A percentile compares a stretch with the other conserved stretches of the same genome.
Evolutionary conservation across 176 grass and related monocot genomes (phyloP).

Genomic region (Calamus simplicifolius): DNA sequence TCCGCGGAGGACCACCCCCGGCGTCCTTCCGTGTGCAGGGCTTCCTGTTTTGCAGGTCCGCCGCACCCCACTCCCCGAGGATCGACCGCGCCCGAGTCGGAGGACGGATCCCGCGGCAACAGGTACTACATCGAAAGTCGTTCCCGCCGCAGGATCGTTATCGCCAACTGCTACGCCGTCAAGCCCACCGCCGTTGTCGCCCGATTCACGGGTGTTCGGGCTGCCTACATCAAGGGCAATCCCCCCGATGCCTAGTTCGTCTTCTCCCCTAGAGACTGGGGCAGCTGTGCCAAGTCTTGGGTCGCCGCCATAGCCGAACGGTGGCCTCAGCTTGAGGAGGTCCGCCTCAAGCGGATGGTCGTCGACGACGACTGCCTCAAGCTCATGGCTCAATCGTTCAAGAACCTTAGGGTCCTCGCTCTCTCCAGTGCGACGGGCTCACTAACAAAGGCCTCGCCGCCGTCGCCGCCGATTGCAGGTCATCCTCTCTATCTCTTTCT

Average conservation of each 20-base stretch:
- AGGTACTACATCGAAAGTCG: constrained; percentile 47
- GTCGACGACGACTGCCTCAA: constrained; percentile 75
- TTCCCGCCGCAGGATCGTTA: constrained; percentile 33
- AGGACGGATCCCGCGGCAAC: no score
- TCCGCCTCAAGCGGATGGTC: constrained; percentile 67
- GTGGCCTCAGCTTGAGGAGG: constrained; percentile 70
- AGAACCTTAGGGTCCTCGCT: constrained; percentile 56
- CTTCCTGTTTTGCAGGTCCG: no score
- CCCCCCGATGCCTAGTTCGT: constrained; percentile 56
- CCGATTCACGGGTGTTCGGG: constrained; percentile 45
- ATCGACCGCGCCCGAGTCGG: no score
- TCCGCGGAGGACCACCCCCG: no score
- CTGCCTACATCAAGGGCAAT: constrained; percentile 54
- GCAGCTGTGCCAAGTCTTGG: constrained; percentile 43
- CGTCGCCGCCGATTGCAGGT: constrained; percentile 38
- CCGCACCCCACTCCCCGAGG: no score
- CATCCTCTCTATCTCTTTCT: background rate
- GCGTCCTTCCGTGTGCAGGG: no score
- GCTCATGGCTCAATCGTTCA: constrained; percentile 50
- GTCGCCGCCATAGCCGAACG: constrained; percentile 45
- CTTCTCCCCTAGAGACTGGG: constrained; percentile 38
- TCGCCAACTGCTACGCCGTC: constrained; percentile 73
- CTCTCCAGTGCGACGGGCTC: constrained; percentile 63
- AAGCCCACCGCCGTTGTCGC: constrained; percentile 27
- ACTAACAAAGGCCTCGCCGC: constrained; percentile 38